Conservation (phyloP, 2,329 filamentous ascomycete genomes). For the Fusarium cyanostomum region DNA sequence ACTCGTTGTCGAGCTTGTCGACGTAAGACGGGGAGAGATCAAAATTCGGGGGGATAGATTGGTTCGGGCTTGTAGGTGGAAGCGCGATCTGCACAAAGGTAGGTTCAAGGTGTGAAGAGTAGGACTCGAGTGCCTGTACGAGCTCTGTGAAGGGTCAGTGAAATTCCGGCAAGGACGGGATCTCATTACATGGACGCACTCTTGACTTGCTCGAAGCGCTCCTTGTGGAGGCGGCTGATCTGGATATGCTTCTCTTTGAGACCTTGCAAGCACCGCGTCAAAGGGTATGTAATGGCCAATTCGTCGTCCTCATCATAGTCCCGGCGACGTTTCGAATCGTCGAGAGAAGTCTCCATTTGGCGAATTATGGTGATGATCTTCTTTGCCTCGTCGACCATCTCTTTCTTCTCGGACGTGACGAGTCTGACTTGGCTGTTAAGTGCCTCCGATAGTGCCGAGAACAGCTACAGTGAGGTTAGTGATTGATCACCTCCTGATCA, state of each 20-base stretch:
- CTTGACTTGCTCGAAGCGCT: constrained; percentile 94
- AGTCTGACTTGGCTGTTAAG: constrained; percentile 88
- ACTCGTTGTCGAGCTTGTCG: constrained; percentile 86
- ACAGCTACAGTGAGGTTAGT: constrained; percentile 68
- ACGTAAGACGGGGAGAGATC: constrained; percentile 94
- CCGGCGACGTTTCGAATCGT: constrained; percentile 74
- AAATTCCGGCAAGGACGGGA: not conserved
- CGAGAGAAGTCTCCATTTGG: constrained; percentile 92
- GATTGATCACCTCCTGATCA: not conserved
- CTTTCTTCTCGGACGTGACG: constrained; percentile 88
- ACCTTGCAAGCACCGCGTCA: constrained; percentile 79
- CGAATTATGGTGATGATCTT: constrained; percentile 84
- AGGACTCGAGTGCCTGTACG: constrained; percentile 91
- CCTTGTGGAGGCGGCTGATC: constrained; percentile 83
- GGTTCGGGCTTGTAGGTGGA: constrained; percentile 81
- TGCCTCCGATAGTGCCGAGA: constrained; percentile 89
- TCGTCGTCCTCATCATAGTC: constrained; percentile 74
- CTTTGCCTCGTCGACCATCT: constrained; percentile 89
- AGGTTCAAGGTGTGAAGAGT: constrained; percentile 92
- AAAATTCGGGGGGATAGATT: constrained; percentile 82
- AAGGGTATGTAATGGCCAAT: constrained; percentile 81
- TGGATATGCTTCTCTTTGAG: constrained; percentile 88
- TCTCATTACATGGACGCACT: constrained; percentile 64
- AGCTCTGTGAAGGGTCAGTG: constrained; percentile 69
- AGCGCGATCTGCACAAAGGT: constrained; percentile 87